A percentile compares a stretch with the other conserved stretches of the same genome.
phyloP scores from a whole-genome alignment of 768 basidiomycete species.

The Leccinum obscurum region DNA sequence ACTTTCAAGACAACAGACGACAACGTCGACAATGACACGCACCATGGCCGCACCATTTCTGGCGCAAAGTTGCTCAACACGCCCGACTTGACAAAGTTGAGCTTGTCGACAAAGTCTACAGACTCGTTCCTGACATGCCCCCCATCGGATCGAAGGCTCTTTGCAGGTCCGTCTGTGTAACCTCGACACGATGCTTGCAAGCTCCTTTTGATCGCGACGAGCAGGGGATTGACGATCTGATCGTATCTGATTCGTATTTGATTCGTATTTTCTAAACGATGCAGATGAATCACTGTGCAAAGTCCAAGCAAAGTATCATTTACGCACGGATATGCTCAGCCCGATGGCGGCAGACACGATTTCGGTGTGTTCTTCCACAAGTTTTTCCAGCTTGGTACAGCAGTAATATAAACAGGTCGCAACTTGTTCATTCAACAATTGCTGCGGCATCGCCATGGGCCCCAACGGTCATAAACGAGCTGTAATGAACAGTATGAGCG shows the following conservation, averaged over 20 bases:
- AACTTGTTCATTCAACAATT: conserved; percentile 73
- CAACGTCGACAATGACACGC: not conserved
- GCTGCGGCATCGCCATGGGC: conserved; percentile 76
- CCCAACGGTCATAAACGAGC: conserved; percentile 76
- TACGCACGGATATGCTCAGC: conserved; percentile 58
- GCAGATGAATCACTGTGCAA: not conserved
- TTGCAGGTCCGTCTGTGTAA: conserved; percentile 82
- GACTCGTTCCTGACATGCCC: conserved; percentile 53
- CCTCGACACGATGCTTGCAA: conserved; percentile 64
- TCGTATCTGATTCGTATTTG: conserved; percentile 41
- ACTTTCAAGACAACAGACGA: not conserved
- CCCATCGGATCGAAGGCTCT: conserved; percentile 67
- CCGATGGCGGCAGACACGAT: conserved; percentile 55
- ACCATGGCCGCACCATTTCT: conserved; percentile 78
- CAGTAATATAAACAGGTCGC: conserved; percentile 59
- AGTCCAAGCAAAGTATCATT: not conserved
- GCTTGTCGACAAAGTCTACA: conserved; percentile 72
- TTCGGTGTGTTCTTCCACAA: conserved; percentile 25
- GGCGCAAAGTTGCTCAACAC: conserved; percentile 74
- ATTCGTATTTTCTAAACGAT: conserved; percentile 24
- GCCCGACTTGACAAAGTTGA: conserved; percentile 78
- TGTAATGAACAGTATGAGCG: conserved; percentile 29
- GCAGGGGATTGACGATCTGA: conserved; percentile 61
- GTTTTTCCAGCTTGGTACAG: conserved; percentile 26
- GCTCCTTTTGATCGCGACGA: conserved; percentile 73